Percentiles rank a stretch among this genome's conserved stretches.
Evolutionary conservation across 805 yeast species (phyloP).

Genomic region (Candida lessepsii): DNA sequence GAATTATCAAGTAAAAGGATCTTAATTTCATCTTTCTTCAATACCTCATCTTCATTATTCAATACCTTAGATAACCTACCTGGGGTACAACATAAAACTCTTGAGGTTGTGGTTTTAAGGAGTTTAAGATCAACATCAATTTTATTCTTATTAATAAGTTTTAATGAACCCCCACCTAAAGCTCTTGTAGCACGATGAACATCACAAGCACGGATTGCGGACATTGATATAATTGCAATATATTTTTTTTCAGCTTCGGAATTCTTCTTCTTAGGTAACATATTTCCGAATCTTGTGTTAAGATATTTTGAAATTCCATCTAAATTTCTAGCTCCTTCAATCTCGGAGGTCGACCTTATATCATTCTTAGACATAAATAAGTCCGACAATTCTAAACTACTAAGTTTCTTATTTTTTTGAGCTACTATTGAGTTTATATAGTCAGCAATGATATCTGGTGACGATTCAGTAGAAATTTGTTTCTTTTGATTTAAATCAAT

Average conservation of each 20-base stretch:
- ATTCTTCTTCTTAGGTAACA: slow-evolving; percentile 38
- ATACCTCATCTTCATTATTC: slow-evolving; percentile 40
- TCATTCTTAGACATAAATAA: slow-evolving; percentile 54
- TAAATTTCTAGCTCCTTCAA: slow-evolving; percentile 49
- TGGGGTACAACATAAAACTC: slow-evolving; percentile 63
- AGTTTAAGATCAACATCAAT: slow-evolving; percentile 58
- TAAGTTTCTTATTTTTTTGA: slow-evolving; percentile 59
- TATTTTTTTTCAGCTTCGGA: slow-evolving; percentile 37
- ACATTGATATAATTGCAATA: slow-evolving; percentile 60
- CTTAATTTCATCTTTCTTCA: slow-evolving; percentile 44
- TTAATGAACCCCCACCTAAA: slow-evolving; percentile 55
- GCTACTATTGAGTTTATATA: slow-evolving; percentile 61
- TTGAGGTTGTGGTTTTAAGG: slow-evolving; percentile 42
- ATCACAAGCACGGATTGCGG: slow-evolving; percentile 88
- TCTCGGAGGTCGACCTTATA: slow-evolving; percentile 62
- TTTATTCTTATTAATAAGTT: slow-evolving; percentile 74
- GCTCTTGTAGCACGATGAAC: slow-evolving; percentile 60
- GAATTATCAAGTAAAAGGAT: slow-evolving; percentile 60
- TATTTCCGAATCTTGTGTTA: slow-evolving; percentile 45
- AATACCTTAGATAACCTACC: slow-evolving; percentile 54
- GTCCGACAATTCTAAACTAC: slow-evolving; percentile 74
- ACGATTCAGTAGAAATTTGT: slow-evolving; percentile 46
- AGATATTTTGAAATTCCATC: slow-evolving; percentile 58
- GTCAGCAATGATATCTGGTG: slow-evolving; percentile 65
- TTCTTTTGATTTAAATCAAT: slow-evolving; percentile 59